Evolutionary conservation across 306 rosid species (phyloP), one percentile per base, ranked within the genome.

Genomic region (Malus asiatica): DNA sequence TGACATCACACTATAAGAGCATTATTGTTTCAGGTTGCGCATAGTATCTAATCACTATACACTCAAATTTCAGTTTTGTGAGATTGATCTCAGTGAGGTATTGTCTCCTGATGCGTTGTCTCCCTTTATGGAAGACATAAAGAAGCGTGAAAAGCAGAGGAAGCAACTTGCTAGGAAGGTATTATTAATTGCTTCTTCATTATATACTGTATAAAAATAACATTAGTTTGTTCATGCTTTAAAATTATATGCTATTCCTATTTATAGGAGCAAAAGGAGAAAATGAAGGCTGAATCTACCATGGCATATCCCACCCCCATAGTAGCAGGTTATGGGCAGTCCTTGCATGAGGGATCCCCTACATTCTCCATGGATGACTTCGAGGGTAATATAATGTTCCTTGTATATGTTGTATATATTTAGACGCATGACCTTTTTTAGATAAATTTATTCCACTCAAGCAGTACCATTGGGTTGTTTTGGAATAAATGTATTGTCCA

Each of bases 91-190:
- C 89, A 78, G 88, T 74, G 93, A 89, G 78, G 68, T 81, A 66
- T 78, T 95, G 74, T 90, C 97, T 81, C 78, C 89, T 44, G 91
- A 87, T 78, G 85, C 97, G 55, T 72, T 92, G 76, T 79, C 80
- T 75, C 97, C 97, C 59, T 95, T 90, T 76, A 80, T 88, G 87
- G 98, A 95, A 73, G 98, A 95, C 80, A 87, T 95, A 79, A 92
- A 84, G 87, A 90, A 86, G 84, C 98, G 98, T 29, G 89, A 87
- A 79, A 84, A 82, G 83, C 93, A 90, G 81, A 92, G 98, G 84
- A 92, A 83, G 77, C 97, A 89, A 76, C 82, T 88, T 76, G 97
- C 90, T 64, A 88, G 87, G 83, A 95, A 89, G 97, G 98, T 92
- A 78, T 11, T 14, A 66, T 57, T 35, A 14, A 46, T 72, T 59